phyloP scores from a whole-genome alignment of 1,284 basidiomycete genomes.

The Heterobasidion occidentale region DNA sequence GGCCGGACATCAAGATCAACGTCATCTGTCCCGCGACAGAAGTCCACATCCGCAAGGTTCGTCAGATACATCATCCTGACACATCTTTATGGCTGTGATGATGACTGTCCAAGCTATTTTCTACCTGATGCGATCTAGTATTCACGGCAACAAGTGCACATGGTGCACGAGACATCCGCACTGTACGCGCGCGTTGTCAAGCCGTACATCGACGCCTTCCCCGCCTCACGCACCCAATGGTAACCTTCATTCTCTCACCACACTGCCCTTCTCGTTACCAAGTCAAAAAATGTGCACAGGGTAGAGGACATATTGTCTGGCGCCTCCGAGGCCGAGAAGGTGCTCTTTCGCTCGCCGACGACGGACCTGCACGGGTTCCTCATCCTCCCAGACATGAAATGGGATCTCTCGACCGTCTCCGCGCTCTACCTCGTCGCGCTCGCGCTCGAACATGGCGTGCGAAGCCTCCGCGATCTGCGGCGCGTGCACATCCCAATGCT shows the following conservation, averaged over 20 bases:
- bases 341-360: conserved; percentile 51
- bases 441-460: conserved; percentile 46
- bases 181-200: conserved; percentile 64
- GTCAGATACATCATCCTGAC: not conserved
- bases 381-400: conserved; percentile 88
- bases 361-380: conserved; percentile 53
- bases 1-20: conserved; percentile 54
- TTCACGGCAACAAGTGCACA: conserved; percentile 60
- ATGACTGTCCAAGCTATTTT: not conserved
- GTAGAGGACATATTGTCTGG: conserved; percentile 84
- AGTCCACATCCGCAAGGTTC: conserved; percentile 71
- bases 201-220: conserved; percentile 75
- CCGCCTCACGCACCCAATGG: conserved; percentile 77
- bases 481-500: conserved; percentile 65
- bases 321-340: conserved; percentile 69
- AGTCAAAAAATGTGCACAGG: conserved; percentile 38
- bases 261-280: not conserved
- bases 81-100: too few relatives aligned
- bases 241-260: conserved; percentile 18
- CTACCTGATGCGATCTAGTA: conserved; percentile 46
- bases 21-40: conserved; percentile 80
- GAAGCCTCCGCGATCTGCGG: conserved; percentile 66
- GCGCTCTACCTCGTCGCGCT: conserved; percentile 76
- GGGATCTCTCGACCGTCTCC: conserved; percentile 75
- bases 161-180: conserved; percentile 78